A percentile compares a stretch with the other conserved stretches of the same genome.
phyloP scores from a whole-genome alignment of 139 green algal genomes.

The Closterium sp. region DNA sequence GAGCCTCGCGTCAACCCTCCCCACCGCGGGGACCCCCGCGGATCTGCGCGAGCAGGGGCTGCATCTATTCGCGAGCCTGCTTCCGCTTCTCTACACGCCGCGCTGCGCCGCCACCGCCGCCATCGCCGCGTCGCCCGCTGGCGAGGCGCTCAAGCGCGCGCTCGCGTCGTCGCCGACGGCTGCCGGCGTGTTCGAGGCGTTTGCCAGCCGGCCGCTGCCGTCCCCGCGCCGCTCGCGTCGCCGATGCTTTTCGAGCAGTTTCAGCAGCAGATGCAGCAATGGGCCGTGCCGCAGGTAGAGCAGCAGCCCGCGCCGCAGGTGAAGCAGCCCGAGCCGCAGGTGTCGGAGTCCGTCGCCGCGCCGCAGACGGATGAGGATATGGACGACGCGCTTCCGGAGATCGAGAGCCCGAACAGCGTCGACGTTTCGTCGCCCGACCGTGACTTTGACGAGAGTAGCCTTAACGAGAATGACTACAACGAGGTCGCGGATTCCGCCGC shows the following conservation, averaged over 20 bases:
- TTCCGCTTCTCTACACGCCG: background rate
- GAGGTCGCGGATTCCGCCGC: background rate
- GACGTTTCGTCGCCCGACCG: background rate
- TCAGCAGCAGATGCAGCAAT: background rate
- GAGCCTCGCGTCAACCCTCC: no score
- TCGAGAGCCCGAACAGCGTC: background rate
- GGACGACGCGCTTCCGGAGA: background rate
- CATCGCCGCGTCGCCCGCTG: background rate
- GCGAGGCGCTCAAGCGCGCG: background rate
- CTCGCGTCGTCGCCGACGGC: background rate
- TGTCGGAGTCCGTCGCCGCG: background rate
- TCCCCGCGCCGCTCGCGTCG: background rate
- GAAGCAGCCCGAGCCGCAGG: background rate
- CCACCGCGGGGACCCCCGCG: background rate
- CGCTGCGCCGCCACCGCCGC: background rate
- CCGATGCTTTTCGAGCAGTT: background rate
- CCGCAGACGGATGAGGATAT: background rate
- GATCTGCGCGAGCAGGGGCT: background rate
- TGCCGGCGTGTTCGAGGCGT: background rate
- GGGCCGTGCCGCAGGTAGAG: background rate
- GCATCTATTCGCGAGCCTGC: background rate
- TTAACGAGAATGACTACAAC: no score
- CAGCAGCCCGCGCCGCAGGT: no score
- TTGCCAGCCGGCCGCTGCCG: background rate
- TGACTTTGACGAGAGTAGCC: background rate